phyloP scores from a whole-genome alignment of 2,329 filamentous ascomycete species.

The Aspergillus aculeatus region DNA sequence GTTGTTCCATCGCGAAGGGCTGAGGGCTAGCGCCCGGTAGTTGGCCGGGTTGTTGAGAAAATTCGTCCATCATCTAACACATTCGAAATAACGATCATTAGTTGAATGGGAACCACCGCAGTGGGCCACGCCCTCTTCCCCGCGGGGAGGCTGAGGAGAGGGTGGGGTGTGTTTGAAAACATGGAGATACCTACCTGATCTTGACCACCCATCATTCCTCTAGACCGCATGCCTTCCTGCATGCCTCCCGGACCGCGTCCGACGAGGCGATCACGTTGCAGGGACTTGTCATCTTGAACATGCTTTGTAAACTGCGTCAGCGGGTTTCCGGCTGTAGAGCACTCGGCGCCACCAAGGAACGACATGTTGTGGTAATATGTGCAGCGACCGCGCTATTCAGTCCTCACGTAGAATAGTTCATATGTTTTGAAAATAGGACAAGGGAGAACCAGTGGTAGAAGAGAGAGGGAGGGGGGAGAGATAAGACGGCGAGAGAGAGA shows the following conservation, averaged over 20 bases:
- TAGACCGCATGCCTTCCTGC: slow-evolving; percentile 75
- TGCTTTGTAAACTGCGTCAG: slow-evolving; percentile 97
- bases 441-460: neutral
- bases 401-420: slow-evolving; percentile 1
- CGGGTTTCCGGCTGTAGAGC: slow-evolving; percentile 92
- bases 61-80: slow-evolving; percentile 83
- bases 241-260: slow-evolving; percentile 69
- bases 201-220: slow-evolving; percentile 66
- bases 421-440: neutral
- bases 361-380: slow-evolving; percentile 65
- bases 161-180: too few relatives aligned
- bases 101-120: neutral
- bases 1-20: slow-evolving; percentile 66
- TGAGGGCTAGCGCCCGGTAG: slow-evolving; percentile 55
- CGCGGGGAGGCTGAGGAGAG: neutral
- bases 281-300: slow-evolving; percentile 89
- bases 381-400: neutral
- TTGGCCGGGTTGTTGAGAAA: slow-evolving; percentile 74
- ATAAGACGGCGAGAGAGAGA: neutral
- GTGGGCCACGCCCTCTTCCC: slow-evolving; percentile 8
- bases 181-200: slow-evolving; percentile 58
- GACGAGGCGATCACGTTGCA: slow-evolving; percentile 85
- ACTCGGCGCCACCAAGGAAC: slow-evolving; percentile 92
- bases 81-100: slow-evolving; percentile 28
- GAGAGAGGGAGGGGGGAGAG: too few relatives aligned